Evolutionary conservation across 1,139 yeast species (phyloP).

Genomic region (Kodamaea sp.): DNA sequence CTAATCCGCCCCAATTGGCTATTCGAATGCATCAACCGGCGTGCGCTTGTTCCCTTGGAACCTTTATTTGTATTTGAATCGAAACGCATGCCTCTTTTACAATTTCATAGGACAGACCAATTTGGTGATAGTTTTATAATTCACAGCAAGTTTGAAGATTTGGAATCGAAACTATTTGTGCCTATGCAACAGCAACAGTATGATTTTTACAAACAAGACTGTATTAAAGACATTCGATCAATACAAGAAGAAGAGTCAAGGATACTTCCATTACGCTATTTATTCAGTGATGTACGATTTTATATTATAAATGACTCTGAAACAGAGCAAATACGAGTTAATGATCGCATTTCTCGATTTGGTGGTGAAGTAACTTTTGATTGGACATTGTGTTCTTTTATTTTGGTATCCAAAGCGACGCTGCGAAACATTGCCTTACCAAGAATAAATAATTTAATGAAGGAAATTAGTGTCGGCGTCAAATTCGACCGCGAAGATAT

Average conservation of each 20-base stretch:
- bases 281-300: conserved; percentile 23
- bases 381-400: conserved; percentile 21
- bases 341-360: conserved; percentile 26
- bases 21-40: conserved; percentile 53
- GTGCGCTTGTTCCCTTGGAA: conserved; percentile 51
- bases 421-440: conserved; percentile 7
- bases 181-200: conserved; percentile 11
- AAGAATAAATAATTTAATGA: conserved; percentile 15
- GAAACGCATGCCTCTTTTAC: conserved; percentile 10
- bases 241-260: conserved; percentile 9
- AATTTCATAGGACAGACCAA: conserved; percentile 31
- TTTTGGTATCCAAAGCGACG: conserved; percentile 18
- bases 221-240: conserved; percentile 8
- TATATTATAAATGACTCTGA: conserved; percentile 17
- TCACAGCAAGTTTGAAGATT: conserved; percentile 11
- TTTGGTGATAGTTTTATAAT: conserved; percentile 54
- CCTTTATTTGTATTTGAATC: conserved; percentile 49
- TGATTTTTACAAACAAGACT: conserved; percentile 6
- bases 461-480: conserved; percentile 20
- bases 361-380: conserved; percentile 27
- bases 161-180: conserved; percentile 1
- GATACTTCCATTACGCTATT: conserved; percentile 16
- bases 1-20: conserved; percentile 71
- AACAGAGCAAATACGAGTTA: conserved; percentile 6
- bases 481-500: conserved; percentile 15